These are phyloP conservation scores for Claviceps digitariae DNA, from an alignment of 2,329 filamentous ascomycete genomes.

Conservation along the genomic window DNA sequence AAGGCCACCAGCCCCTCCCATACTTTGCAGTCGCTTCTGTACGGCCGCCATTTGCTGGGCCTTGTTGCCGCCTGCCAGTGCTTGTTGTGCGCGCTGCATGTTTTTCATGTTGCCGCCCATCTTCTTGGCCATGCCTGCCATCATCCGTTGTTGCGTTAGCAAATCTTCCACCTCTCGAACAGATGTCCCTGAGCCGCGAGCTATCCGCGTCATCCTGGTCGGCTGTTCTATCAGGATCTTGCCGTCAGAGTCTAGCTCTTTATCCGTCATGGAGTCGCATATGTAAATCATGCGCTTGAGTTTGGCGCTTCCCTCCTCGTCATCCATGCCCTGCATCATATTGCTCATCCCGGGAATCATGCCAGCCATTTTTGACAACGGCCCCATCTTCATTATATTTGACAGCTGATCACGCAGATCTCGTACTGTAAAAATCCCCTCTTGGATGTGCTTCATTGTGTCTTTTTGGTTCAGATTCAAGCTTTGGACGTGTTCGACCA, in stretches of 20 bases:
- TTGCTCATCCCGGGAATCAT: conserved; percentile 95
- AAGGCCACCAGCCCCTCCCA: conserved; percentile 62
- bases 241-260: conserved; percentile 89
- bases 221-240: conserved; percentile 90
- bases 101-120: conserved; percentile 98
- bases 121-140: conserved; percentile 98
- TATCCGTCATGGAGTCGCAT: conserved; percentile 94
- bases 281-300: conserved; percentile 98
- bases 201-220: conserved; percentile 82
- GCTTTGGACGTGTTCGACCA: conserved; percentile 93
- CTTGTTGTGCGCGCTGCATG: conserved; percentile 84
- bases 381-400: conserved; percentile 99
- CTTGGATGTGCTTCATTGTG: conserved; percentile 96
- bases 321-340: conserved; percentile 92
- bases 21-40: conserved; percentile 88
- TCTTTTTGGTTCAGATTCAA: conserved; percentile 96
- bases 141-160: conserved; percentile 96
- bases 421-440: conserved; percentile 89
- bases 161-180: conserved; percentile 87
- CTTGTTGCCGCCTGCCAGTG: conserved; percentile 83
- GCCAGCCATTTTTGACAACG: conserved; percentile 89
- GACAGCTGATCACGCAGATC: conserved; percentile 89
- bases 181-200: conserved; percentile 76
- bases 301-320: conserved; percentile 87
- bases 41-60: conserved; percentile 90